Evolutionary conservation across 257 asterid species (phyloP).

Genomic region (Capsicum pubescens): DNA sequence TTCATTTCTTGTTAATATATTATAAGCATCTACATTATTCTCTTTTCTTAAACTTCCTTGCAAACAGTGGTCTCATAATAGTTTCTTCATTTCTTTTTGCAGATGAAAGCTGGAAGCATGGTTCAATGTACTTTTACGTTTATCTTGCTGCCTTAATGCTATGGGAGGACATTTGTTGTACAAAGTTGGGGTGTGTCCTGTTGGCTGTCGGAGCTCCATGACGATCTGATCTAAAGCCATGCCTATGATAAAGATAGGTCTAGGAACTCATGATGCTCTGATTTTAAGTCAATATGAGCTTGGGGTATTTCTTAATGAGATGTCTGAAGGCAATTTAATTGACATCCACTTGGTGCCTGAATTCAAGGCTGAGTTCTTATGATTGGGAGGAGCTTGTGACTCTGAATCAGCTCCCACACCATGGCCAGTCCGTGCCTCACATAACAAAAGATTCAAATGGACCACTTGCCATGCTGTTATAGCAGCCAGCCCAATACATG

Average conservation of each 20-base stretch:
- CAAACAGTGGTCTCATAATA: background rate
- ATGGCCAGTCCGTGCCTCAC: background rate
- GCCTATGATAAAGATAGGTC: background rate
- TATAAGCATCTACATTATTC: background rate
- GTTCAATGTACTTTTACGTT: background rate
- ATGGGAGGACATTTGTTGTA: conserved; percentile 1
- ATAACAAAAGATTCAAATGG: background rate
- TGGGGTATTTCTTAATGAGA: background rate
- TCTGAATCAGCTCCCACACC: background rate
- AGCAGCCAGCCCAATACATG: background rate
- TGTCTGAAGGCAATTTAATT: background rate
- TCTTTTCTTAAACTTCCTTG: background rate
- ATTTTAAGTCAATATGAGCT: background rate
- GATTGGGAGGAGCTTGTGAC: background rate
- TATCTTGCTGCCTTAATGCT: conserved; percentile 11
- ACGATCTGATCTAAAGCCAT: background rate
- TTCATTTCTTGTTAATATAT: background rate
- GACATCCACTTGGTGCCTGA: conserved; percentile 3
- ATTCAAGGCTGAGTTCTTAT: background rate
- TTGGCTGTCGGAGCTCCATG: conserved; percentile 7
- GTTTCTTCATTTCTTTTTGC: background rate
- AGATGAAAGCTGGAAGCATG: background rate
- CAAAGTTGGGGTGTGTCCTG: background rate
- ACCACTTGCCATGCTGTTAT: background rate
- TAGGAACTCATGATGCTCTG: background rate